Conservation (phyloP, 495 filamentous ascomycete genomes). For the Massariosphaeria phaeospora region DNA sequence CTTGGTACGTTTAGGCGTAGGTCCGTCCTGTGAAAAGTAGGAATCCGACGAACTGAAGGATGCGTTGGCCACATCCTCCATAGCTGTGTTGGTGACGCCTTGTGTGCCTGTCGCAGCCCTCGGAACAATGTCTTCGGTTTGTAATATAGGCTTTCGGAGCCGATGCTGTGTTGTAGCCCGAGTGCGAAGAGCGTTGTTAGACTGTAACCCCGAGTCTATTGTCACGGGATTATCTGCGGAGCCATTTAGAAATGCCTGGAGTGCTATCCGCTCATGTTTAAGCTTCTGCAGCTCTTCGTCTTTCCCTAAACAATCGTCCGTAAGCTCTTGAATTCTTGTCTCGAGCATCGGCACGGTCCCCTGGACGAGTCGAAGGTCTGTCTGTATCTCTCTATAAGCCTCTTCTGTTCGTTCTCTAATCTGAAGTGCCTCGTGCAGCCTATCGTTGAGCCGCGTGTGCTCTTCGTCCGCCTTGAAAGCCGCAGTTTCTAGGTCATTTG, state of each 20-base stretch:
- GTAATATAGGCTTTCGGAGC: slow-evolving; percentile 10
- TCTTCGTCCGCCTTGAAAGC: slow-evolving; percentile 14
- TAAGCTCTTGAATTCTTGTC: slow-evolving; percentile 16
- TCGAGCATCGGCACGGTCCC: background rate
- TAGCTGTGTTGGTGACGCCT: slow-evolving; percentile 8
- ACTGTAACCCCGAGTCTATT: background rate
- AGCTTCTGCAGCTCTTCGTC: slow-evolving; percentile 43
- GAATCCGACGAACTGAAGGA: slow-evolving; percentile 35
- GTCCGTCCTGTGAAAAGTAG: slow-evolving; percentile 32
- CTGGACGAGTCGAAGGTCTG: background rate
- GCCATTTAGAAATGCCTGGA: slow-evolving; percentile 5
- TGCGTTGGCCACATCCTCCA: slow-evolving; percentile 16
- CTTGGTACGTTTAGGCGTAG: slow-evolving; percentile 37
- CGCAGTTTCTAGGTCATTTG: slow-evolving; percentile 10
- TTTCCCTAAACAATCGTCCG: slow-evolving; percentile 17
- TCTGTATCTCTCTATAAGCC: slow-evolving; percentile 1
- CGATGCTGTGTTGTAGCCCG: slow-evolving; percentile 8
- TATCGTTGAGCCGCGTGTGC: slow-evolving; percentile 1
- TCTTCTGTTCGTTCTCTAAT: background rate
- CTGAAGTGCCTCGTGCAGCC: slow-evolving; percentile 3
- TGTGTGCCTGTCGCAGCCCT: background rate
- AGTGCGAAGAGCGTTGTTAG: background rate
- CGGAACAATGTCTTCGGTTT: background rate
- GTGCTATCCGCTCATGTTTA: slow-evolving; percentile 10
- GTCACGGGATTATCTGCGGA: background rate